Conservation (phyloP, 768 basidiomycete genomes). For the Leucosporidium creatinivorum region DNA sequence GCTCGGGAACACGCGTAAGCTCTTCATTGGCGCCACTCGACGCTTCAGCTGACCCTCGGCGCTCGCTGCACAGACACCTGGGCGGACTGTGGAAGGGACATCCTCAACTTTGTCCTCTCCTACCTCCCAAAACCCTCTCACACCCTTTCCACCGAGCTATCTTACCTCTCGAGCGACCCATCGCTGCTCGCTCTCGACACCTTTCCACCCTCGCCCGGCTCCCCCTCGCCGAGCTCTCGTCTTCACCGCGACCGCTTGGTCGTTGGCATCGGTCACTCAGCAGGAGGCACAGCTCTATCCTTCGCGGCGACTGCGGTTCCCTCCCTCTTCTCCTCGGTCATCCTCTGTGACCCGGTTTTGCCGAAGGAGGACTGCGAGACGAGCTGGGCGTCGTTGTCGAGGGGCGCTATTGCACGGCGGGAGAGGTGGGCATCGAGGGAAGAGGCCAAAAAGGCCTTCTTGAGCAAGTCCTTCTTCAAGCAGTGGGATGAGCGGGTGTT, state of each 20-base stretch:
- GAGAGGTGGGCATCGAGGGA: constrained; percentile 62
- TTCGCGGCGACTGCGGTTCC: constrained; percentile 48
- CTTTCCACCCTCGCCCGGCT: neutral
- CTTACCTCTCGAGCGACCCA: neutral
- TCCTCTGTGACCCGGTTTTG: constrained; percentile 75
- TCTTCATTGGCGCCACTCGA: constrained; percentile 32
- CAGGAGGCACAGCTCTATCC: constrained; percentile 70
- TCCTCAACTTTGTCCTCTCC: constrained; percentile 62
- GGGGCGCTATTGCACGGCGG: constrained; percentile 55
- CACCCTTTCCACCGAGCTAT: constrained; percentile 16
- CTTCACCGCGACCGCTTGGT: constrained; percentile 40
- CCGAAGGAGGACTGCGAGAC: constrained; percentile 27
- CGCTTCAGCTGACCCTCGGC: neutral
- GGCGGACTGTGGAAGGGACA: constrained; percentile 67
- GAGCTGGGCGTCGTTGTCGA: constrained; percentile 23
- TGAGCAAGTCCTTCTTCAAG: constrained; percentile 57
- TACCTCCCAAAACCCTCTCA: too few relatives aligned
- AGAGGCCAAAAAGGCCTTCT: constrained; percentile 53
- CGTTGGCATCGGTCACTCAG: constrained; percentile 71
- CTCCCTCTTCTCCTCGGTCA: constrained; percentile 59
- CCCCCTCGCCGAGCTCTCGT: neutral
- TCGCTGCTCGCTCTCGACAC: constrained; percentile 45
- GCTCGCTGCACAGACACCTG: constrained; percentile 43
- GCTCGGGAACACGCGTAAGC: constrained; percentile 48
- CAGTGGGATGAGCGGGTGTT: constrained; percentile 37